These are phyloP conservation scores for Aspergillus arachidicola DNA, from an alignment of 2,329 filamentous ascomycete genomes.

Conservation along the genomic window DNA sequence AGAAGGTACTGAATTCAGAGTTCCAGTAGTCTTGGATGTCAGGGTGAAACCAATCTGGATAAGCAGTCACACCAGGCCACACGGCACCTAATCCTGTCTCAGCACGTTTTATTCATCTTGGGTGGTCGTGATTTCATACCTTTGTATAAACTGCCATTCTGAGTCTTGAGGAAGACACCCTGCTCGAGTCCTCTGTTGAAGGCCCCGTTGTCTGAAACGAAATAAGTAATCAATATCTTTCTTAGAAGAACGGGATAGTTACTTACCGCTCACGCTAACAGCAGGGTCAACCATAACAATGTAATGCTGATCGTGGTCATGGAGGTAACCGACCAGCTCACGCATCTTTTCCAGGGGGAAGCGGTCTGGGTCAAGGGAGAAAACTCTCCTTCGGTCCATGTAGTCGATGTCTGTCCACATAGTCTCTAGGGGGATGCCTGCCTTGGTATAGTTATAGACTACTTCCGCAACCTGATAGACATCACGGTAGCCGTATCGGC, in stretches of 20 bases:
- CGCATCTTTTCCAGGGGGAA: constrained; percentile 55
- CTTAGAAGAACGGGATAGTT: background rate
- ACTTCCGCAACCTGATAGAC: constrained; percentile 47
- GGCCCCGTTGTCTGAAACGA: constrained; percentile 50
- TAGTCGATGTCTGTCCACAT: constrained; percentile 52
- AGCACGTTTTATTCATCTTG: background rate
- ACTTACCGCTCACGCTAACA: constrained; percentile 41
- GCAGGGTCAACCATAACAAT: constrained; percentile 74
- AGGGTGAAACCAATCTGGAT: constrained; percentile 75
- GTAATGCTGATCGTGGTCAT: constrained; percentile 68
- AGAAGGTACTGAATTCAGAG: constrained; percentile 66
- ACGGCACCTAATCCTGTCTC: constrained; percentile 59
- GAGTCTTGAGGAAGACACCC: constrained; percentile 55
- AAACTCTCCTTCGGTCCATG: constrained; percentile 41
- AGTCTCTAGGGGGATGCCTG: constrained; percentile 47
- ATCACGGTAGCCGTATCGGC: constrained; percentile 64
- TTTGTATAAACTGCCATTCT: constrained; percentile 59
- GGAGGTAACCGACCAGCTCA: constrained; percentile 67
- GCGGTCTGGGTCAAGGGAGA: constrained; percentile 42
- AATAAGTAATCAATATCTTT: background rate
- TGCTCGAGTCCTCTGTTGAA: constrained; percentile 65
- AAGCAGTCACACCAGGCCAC: constrained; percentile 74
- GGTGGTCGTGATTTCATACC: constrained; percentile 30
- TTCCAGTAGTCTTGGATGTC: constrained; percentile 71
- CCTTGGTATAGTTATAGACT: constrained; percentile 46